Evolutionary conservation across 768 basidiomycete species (phyloP), one percentile per base, ranked within the genome.

Genomic region (Termitomyces sp.): DNA sequence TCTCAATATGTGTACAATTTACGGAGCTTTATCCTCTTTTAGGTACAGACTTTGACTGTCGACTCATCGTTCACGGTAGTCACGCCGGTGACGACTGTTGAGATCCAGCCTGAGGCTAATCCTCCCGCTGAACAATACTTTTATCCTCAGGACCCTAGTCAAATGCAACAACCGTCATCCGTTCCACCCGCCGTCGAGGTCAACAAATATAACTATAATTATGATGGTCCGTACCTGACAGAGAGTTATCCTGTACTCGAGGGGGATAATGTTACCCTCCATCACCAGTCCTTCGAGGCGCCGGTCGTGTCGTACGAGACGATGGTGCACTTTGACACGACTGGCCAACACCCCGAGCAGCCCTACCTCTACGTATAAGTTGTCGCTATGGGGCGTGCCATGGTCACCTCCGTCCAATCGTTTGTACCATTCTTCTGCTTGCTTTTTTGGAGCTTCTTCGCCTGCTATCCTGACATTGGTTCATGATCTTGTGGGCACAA

Each of bases 191-290:
- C 50, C 7, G 32, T 64, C 50, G 67, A 68, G 20, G 59, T 65
- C 44, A 44, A 63, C 57, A 65, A 64, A 52, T 66, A 61, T 35
- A 38, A 59, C 46, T 67, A 56, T 52, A 60, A 50, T 28, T 67
- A 66, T 39, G 62, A 63, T 20, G 20, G 18, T 50, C 53, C 49
- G 32, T 65, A 59, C 40, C 35, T 67, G 49, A 62, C 63, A 11
- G 63, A 64, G 40, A 60, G 61, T 42, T 69, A 67, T 35, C 51
- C 66, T 16, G 57, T 62, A 7, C 62, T 66, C n/a, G 66, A 67
- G 12, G 64, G 56, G 13, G 59, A 59, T n/a, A 59, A 50, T 42
- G 36, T 63, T 5, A 32, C 57, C 35, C 54, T 65, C 28, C 65
- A 68, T 24, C 61, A 61, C 24, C 65, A 59, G 56, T 39, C 57